Evolutionary conservation across 352 stramenopile genomes (phyloP).

Genomic region (Globisporangium splendens): DNA sequence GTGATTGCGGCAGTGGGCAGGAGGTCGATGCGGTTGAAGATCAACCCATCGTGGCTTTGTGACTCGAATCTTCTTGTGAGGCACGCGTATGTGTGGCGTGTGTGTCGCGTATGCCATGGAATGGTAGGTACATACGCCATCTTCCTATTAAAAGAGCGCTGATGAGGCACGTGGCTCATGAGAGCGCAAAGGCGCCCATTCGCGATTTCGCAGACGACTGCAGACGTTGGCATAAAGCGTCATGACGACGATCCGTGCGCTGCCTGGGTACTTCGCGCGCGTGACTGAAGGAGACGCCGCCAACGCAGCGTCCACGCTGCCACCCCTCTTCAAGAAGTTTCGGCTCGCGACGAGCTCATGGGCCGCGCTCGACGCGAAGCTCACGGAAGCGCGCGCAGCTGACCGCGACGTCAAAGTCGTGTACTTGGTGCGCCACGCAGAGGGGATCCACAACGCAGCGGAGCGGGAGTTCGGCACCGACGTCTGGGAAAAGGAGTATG

Average conservation of each 20-base stretch:
- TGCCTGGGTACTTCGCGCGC: slow-evolving; percentile 31
- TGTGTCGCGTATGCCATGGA: too few relatives aligned
- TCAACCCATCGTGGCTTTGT: not conserved
- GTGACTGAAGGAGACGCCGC: slow-evolving; percentile 3
- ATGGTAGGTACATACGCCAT: too few relatives aligned
- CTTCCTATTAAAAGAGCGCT: too few relatives aligned
- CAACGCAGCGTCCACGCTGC: not conserved
- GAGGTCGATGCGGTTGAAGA: too few relatives aligned
- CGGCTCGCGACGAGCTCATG: slow-evolving; percentile 24
- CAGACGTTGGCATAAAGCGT: too few relatives aligned
- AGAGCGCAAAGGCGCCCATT: too few relatives aligned
- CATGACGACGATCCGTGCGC: slow-evolving; percentile 13
- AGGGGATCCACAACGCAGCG: slow-evolving; percentile 70
- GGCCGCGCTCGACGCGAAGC: slow-evolving; percentile 18
- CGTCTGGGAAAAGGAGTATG: slow-evolving; percentile 59
- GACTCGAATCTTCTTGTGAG: not conserved
- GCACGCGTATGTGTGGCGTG: not conserved
- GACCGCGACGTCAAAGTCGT: slow-evolving; percentile 52
- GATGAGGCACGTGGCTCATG: too few relatives aligned
- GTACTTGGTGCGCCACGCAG: slow-evolving; percentile 74
- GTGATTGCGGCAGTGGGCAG: too few relatives aligned
- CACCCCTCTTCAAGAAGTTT: slow-evolving; percentile 33
- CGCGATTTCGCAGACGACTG: not conserved
- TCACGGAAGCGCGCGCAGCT: slow-evolving; percentile 9
- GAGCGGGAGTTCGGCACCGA: slow-evolving; percentile 45